These are phyloP conservation scores for Shiraia bambusicola DNA, from an alignment of 2,329 filamentous ascomycete species.

Conservation along the genomic window DNA sequence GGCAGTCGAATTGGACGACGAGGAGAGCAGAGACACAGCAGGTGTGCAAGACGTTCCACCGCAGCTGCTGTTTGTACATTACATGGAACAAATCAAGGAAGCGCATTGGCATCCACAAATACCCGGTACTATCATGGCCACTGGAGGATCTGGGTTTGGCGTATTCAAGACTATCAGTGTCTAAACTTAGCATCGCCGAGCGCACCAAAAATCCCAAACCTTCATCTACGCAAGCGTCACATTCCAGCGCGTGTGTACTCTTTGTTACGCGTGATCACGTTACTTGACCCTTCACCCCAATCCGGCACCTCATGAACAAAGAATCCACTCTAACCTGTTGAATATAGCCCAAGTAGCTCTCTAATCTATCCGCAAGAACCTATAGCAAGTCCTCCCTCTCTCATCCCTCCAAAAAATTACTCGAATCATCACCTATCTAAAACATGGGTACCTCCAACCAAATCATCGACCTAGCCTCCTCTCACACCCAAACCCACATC, in stretches of 20 bases:
- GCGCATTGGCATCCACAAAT: slow-evolving; percentile 98
- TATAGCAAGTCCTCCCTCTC: too few relatives aligned
- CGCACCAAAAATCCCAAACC: slow-evolving; percentile 1
- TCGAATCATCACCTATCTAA: background rate
- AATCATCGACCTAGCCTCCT: background rate
- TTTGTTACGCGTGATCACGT: slow-evolving; percentile 23
- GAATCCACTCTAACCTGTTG: slow-evolving; percentile 1
- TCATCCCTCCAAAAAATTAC: too few relatives aligned
- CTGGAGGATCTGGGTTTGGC: slow-evolving; percentile 80
- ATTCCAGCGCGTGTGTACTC: slow-evolving; percentile 4
- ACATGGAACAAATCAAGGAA: slow-evolving; percentile 93
- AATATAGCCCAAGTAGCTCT: too few relatives aligned
- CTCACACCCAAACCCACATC: background rate
- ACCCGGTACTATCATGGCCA: slow-evolving; percentile 83
- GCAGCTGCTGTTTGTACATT: slow-evolving; percentile 94
- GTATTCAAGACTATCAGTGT: slow-evolving; percentile 47
- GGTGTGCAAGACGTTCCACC: slow-evolving; percentile 89
- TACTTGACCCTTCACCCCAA: slow-evolving; percentile 7
- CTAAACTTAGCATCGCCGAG: slow-evolving; percentile 17
- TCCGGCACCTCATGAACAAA: slow-evolving; percentile 10
- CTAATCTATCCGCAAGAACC: too few relatives aligned
- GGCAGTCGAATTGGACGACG: slow-evolving; percentile 93
- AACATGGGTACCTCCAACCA: background rate
- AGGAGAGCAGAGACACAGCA: slow-evolving; percentile 88
- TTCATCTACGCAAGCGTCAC: slow-evolving; percentile 1